phyloP scores from a whole-genome alignment of 2,329 filamentous ascomycete genomes.

The Talaromyces sp. region DNA sequence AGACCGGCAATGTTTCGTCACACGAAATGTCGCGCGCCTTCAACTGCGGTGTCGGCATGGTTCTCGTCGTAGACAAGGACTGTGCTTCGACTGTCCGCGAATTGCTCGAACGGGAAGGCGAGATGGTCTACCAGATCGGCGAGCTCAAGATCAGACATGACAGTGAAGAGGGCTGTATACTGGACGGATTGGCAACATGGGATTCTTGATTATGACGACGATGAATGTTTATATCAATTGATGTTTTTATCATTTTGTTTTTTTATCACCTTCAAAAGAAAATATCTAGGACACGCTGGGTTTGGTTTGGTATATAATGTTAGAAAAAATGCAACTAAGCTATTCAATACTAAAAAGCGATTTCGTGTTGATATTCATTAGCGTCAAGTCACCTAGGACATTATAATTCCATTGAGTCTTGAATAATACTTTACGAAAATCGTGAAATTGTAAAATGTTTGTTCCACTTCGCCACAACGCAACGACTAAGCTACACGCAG shows the following conservation, averaged over 20 bases:
- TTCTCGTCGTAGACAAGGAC: constrained; percentile 67
- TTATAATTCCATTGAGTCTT: too few species aligned
- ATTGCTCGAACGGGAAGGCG: constrained; percentile 61
- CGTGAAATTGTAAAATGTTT: neutral
- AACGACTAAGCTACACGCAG: neutral
- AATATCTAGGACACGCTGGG: neutral
- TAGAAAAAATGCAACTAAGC: neutral
- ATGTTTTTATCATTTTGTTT: neutral
- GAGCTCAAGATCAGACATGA: constrained; percentile 51
- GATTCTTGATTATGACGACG: constrained; percentile 13
- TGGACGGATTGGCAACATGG: constrained; percentile 55
- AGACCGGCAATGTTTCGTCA: constrained; percentile 61
- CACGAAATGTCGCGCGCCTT: constrained; percentile 86
- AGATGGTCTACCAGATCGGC: constrained; percentile 74
- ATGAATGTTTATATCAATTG: neutral
- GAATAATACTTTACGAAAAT: neutral
- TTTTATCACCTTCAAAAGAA: neutral
- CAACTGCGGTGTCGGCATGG: constrained; percentile 94
- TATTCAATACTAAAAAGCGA: neutral
- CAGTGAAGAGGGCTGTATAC: constrained; percentile 54
- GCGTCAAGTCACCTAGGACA: too few species aligned
- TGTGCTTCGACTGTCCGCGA: constrained; percentile 58
- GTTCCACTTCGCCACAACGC: neutral
- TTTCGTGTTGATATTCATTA: neutral
- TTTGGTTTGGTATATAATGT: neutral